These are phyloP conservation scores for Vitis labrusca DNA, from an alignment of 164 flowering plant species.

Conservation along the genomic window DNA sequence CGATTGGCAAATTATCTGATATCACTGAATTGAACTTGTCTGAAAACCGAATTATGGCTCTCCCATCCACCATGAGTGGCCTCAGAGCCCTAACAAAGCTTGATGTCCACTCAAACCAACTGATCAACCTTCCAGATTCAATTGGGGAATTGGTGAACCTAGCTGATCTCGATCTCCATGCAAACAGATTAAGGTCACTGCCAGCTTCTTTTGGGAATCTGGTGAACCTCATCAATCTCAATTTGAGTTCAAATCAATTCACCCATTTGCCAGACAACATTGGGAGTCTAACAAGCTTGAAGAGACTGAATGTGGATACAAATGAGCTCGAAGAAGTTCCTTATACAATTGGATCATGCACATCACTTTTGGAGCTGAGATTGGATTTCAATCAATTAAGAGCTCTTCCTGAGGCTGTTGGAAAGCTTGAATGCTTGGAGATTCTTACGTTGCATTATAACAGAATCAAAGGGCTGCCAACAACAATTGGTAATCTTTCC, in stretches of 20 bases:
- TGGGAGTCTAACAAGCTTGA: constrained; percentile 50
- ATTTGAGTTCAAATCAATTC: constrained; percentile 57
- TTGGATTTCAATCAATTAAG: constrained; percentile 60
- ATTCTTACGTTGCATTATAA: constrained; percentile 60
- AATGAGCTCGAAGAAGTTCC: constrained; percentile 74
- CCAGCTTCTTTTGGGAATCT: constrained; percentile 59
- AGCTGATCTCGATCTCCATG: constrained; percentile 54
- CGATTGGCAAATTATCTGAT: constrained; percentile 58
- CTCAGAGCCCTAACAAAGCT: constrained; percentile 55
- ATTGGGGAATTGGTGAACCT: constrained; percentile 55
- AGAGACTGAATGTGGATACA: constrained; percentile 51
- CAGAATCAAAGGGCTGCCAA: constrained; percentile 54
- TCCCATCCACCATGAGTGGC: constrained; percentile 50
- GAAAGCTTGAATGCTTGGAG: constrained; percentile 61
- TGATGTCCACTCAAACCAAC: constrained; percentile 66
- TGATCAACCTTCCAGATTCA: constrained; percentile 61
- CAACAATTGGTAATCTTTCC: constrained; percentile 61
- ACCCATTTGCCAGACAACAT: constrained; percentile 47
- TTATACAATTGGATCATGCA: constrained; percentile 63
- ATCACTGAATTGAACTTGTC: constrained; percentile 52
- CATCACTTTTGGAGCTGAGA: constrained; percentile 57
- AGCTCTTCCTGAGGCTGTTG: constrained; percentile 75
- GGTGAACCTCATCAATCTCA: constrained; percentile 48
- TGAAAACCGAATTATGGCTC: constrained; percentile 61
- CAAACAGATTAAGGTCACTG: constrained; percentile 50